A percentile compares a stretch with the other conserved stretches of the same genome.
These are phyloP conservation scores for Nitzschia inconspicua DNA, from an alignment of 108 stramenopile species.

Conservation along the genomic window DNA sequence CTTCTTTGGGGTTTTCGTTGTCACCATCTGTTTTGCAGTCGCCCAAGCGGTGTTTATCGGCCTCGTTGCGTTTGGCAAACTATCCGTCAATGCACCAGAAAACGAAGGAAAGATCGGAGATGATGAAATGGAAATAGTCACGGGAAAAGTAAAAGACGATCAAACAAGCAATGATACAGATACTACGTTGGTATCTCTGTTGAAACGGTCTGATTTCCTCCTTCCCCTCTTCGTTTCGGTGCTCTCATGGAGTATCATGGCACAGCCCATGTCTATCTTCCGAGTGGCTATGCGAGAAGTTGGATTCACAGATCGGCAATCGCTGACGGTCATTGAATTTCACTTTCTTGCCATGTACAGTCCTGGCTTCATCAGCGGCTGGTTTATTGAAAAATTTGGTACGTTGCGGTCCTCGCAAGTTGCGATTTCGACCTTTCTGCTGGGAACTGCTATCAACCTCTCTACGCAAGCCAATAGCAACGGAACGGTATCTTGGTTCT, in stretches of 20 bases:
- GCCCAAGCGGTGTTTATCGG: slow-evolving; percentile 11
- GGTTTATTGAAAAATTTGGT: slow-evolving; percentile 24
- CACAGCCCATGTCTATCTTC: slow-evolving; percentile 41
- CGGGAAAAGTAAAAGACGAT: not conserved
- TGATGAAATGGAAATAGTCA: not conserved
- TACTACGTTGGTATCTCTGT: slow-evolving; percentile 1
- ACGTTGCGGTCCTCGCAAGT: slow-evolving; percentile 4
- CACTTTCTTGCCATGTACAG: slow-evolving; percentile 48
- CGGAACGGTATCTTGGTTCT: slow-evolving; percentile 6
- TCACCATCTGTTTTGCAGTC: slow-evolving; percentile 4
- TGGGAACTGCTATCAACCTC: not conserved
- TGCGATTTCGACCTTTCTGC: slow-evolving; percentile 4
- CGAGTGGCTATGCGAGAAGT: slow-evolving; percentile 40
- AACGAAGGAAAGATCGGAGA: not conserved
- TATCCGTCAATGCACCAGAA: not conserved
- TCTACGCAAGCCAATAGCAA: slow-evolving; percentile 1
- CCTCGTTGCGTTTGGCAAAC: slow-evolving; percentile 17
- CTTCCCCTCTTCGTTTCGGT: slow-evolving; percentile 26
- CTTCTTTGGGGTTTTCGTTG: slow-evolving; percentile 38
- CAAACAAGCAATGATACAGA: not conserved
- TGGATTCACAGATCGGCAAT: slow-evolving; percentile 30
- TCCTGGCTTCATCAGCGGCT: slow-evolving; percentile 41
- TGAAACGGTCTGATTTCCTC: slow-evolving; percentile 14
- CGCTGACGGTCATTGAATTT: slow-evolving; percentile 38
- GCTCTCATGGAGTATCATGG: slow-evolving; percentile 37